phyloP scores from a whole-genome alignment of 1,284 basidiomycete genomes.

The Volvariella volvacea region DNA sequence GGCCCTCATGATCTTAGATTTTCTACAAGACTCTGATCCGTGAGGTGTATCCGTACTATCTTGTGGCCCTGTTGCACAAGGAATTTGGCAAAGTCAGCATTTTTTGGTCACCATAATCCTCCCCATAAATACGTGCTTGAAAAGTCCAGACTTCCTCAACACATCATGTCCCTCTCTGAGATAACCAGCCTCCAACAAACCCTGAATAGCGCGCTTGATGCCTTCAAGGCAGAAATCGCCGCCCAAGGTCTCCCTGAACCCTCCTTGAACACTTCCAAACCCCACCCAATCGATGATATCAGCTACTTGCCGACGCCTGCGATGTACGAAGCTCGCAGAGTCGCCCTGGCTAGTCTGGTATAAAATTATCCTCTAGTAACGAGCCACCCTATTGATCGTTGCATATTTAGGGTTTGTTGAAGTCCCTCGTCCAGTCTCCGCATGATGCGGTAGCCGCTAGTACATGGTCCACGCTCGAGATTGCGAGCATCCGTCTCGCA shows the following conservation, averaged over 20 bases:
- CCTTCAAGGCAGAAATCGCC: constrained; percentile 27
- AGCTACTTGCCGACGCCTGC: constrained; percentile 25
- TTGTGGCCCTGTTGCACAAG: no score
- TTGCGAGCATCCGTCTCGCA: constrained; percentile 23
- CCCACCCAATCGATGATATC: constrained; percentile 28
- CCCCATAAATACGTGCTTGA: no score
- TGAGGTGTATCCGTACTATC: no score
- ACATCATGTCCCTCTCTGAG: constrained; percentile 24
- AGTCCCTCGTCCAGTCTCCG: constrained; percentile 26
- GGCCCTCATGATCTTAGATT: no score
- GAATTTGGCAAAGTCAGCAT: no score
- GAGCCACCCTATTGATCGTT: background rate
- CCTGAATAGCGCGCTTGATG: constrained; percentile 27
- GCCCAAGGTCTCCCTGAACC: constrained; percentile 25
- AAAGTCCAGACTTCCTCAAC: no score
- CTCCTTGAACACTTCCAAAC: constrained; percentile 24
- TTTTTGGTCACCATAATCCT: no score
- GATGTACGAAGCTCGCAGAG: constrained; percentile 27
- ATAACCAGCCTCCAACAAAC: constrained; percentile 28
- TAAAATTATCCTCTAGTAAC: background rate
- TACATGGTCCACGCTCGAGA: constrained; percentile 25
- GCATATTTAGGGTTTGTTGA: constrained; percentile 23
- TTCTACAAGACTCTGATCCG: no score
- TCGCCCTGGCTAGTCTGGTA: constrained; percentile 25
- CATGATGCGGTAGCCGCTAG: constrained; percentile 26